phyloP scores from a whole-genome alignment of 148 eudicot species.

The Diospyros kaki region DNA sequence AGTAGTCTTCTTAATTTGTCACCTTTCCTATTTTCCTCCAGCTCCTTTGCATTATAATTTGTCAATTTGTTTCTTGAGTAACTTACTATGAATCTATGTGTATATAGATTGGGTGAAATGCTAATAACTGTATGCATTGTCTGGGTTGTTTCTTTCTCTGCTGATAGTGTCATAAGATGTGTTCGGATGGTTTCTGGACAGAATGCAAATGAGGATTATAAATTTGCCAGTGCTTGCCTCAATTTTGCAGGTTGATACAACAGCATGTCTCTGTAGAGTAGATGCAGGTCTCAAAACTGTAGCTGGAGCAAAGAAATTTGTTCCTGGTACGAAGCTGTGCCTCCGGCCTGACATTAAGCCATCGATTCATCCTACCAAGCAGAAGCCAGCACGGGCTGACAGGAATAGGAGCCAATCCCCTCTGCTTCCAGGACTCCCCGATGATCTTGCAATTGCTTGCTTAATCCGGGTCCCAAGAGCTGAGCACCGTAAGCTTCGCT shows the following conservation, averaged over 20 bases:
- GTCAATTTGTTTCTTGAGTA: background rate
- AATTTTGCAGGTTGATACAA: conserved; percentile 71
- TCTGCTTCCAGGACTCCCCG: conserved; percentile 88
- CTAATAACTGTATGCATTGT: background rate
- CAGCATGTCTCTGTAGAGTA: conserved; percentile 81
- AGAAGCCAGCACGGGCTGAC: conserved; percentile 54
- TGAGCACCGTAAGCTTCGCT: conserved; percentile 71
- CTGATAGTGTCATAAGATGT: background rate
- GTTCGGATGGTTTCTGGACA: background rate
- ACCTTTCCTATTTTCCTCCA: too few species aligned
- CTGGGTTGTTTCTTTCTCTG: background rate
- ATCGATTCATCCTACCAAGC: conserved; percentile 47
- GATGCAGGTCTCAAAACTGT: conserved; percentile 80
- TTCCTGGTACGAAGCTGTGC: conserved; percentile 81
- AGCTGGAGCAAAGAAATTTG: conserved; percentile 75
- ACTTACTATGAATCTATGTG: background rate
- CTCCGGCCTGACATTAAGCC: conserved; percentile 79
- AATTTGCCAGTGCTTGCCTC: background rate
- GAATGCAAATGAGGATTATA: background rate
- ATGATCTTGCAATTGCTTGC: conserved; percentile 87
- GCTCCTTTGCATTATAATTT: background rate
- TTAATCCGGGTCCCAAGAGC: conserved; percentile 78
- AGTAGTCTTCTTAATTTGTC: background rate
- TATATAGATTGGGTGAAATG: background rate
- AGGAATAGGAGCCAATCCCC: conserved; percentile 63